Evolutionary conservation across 306 rosid species (phyloP), one percentile per base, ranked within the genome.

Genomic region (Casuarina equisetifolia): DNA sequence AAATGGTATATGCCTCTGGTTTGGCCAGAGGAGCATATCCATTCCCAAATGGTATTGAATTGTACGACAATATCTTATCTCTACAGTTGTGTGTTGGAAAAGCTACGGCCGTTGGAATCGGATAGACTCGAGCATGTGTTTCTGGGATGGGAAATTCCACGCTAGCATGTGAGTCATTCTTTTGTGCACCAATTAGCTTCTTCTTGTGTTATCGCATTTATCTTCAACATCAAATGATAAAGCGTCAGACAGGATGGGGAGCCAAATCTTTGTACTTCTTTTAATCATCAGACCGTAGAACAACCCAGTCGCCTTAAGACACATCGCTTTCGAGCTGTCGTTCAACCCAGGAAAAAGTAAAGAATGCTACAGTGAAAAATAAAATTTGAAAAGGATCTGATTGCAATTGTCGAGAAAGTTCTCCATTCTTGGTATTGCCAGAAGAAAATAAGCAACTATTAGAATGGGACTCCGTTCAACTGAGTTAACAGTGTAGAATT

Each of bases 41-140:
- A 25, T 25, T 25, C 74, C 48, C 57, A 10, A 25, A 13, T 51
- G 10, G 36, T 57, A 48, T 39, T 72, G 55, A 74, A 52, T 4
- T 7, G 32, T 25, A 25, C 32, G 17, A 16, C 78, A 62, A 7
- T 36, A 82, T 59, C 86, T 83, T 83, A 78, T 83, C 78, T 70
- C 78, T 36, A 8, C 48, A 72, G 9, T 15, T 38, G 70, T 54
- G 83, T 74, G 55, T 46, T 83, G 80, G 80, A 70, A 64, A 69
- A 69, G 20, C 62, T 69, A 74, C 55, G 70, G 75, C 83, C 83
- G 39, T 25, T 70, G 46, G 54, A 75, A 59, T 70, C 6, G 80
- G 86, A 79, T 79, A 74, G 62, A 78, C 76, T 46, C 71, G 6
- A 76, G 38, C 12, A 3, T 20, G 67, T 38, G 25, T 5, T 57